phyloP scores from a whole-genome alignment of 768 basidiomycete genomes.

The Cyclocybe cylindracea region DNA sequence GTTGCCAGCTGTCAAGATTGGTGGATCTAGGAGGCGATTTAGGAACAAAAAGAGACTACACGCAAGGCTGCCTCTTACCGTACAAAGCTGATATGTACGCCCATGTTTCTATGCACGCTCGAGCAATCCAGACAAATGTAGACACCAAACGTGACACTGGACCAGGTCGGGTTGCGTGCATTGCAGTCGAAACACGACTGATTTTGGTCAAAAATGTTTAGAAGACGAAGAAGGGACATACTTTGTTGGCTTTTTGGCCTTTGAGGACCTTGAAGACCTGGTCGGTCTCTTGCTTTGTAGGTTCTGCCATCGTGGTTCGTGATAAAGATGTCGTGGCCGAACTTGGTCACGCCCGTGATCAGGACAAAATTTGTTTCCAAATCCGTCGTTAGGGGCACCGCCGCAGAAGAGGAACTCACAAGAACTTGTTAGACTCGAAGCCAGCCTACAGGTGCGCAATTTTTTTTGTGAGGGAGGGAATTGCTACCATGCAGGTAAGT shows the following conservation, averaged over 20 bases:
- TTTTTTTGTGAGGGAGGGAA: no score
- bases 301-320: conserved; percentile 58
- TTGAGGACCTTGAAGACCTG: conserved; percentile 82
- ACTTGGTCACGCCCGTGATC: not conserved
- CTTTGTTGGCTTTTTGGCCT: conserved; percentile 88
- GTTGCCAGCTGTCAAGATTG: conserved; percentile 94
- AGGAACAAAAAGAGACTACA: not conserved
- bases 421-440: no score
- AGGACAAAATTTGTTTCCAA: not conserved
- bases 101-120: conserved; percentile 92
- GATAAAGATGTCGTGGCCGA: conserved; percentile 32
- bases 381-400: no score
- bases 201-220: not conserved
- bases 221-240: conserved; percentile 22
- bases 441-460: no score
- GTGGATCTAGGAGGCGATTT: conserved; percentile 67
- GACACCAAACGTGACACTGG: conserved; percentile 93
- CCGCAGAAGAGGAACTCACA: no score
- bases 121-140: conserved; percentile 99
- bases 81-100: conserved; percentile 97
- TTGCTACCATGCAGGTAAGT: no score
- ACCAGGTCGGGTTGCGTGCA: conserved; percentile 97
- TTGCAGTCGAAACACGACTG: conserved; percentile 88
- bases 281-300: conserved; percentile 85
- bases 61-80: conserved; percentile 51